Base-by-base conservation (phyloP, 768 basidiomycete species). In the Mycena belliarum region DNA sequence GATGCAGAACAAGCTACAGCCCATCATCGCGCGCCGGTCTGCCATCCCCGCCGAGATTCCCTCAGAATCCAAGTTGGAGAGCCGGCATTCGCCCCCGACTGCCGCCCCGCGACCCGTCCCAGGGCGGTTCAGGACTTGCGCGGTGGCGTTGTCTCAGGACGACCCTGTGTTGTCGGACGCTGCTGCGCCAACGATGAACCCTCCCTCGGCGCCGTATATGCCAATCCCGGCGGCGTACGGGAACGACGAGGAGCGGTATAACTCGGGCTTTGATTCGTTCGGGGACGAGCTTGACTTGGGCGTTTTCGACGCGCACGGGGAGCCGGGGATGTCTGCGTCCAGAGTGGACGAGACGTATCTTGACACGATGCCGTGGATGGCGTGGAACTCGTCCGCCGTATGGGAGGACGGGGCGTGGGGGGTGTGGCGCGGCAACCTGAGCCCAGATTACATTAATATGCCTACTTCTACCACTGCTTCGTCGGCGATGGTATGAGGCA, bases 1-100 rank as follows among this genome's bases (percentile, higher is more conserved):
- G 18, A 18, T 62, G 35, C 18, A 54, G 20, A 49, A 53, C 20
- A 54, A 40, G 49, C 26, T 57, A 21, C 15, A 18, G n/a, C 60
- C 60, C 2, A 46, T 57, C n/a, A 25, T 57, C 14, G 28, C 33
- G 43, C 46, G 56, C 18, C 50, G 60, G 1, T 40, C 49, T 0
- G 29, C 58, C 11, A 38, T n/a, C n/a, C 44, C 18, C 18, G 20
- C 3, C 18, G 7, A n/a, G n/a, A n/a, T n/a, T 5, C 12, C 37
- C 37, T 38, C 18, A 3, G 37, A n/a, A 5, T n/a, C 37, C 18
- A n/a, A 3, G 3, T 38, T n/a, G 37, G 37, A n/a, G n/a, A n/a
- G n/a, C n/a, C n/a, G n/a, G n/a, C n/a, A 38, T 38, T 38, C 37
- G 37, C 37, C 37, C 20, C 29, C 29, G 12, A 16, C 10, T 16